A percentile compares a stretch with the other conserved stretches of the same genome.
phyloP scores from a whole-genome alignment of 169 alveolate genomes.

The Hepatocystis sp. region DNA sequence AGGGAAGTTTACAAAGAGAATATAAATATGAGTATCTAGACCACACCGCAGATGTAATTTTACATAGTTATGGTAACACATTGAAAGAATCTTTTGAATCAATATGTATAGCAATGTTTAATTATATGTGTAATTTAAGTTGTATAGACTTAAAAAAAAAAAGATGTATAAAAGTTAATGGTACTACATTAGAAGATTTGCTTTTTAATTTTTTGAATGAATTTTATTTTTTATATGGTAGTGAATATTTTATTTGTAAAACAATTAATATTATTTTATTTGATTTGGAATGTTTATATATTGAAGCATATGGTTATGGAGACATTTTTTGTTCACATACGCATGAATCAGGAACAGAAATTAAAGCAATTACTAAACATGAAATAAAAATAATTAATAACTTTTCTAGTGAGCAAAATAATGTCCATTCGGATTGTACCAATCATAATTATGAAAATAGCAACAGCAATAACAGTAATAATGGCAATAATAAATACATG shows the following conservation, averaged over 20 bases:
- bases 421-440: no score
- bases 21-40: constrained; percentile 79
- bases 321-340: constrained; percentile 58
- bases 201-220: constrained; percentile 78
- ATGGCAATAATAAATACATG: no score
- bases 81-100: constrained; percentile 77
- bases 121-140: constrained; percentile 79
- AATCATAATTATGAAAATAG: no score
- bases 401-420: no score
- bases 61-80: constrained; percentile 78
- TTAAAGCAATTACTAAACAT: constrained; percentile 85
- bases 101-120: constrained; percentile 75
- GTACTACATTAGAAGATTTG: constrained; percentile 37
- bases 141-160: constrained; percentile 50
- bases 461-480: no score
- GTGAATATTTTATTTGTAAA: constrained; percentile 80
- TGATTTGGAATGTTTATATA: constrained; percentile 18
- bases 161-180: constrained; percentile 31
- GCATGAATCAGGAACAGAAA: constrained; percentile 83
- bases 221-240: constrained; percentile 80
- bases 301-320: constrained; percentile 76
- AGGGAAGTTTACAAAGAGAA: constrained; percentile 13
- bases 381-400: constrained; percentile 74
- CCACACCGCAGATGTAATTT: constrained; percentile 85
- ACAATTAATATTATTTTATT: constrained; percentile 26